Base-by-base conservation (phyloP, 2,329 filamentous ascomycete species). In the Colletotrichum spaethianum region DNA sequence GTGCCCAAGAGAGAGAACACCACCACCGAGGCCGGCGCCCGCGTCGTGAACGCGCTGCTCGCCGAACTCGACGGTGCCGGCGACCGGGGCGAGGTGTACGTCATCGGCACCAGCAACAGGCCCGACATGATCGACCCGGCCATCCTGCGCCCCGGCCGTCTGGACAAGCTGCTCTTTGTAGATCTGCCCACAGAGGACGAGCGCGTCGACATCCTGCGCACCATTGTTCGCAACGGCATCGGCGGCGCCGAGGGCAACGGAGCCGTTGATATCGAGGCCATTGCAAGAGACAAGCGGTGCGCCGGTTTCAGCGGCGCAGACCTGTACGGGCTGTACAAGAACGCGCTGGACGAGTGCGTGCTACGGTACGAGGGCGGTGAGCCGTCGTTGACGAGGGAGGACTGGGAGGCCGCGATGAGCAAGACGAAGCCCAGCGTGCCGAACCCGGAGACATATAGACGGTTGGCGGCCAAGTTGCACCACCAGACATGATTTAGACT, bases 81-180 rank as follows among this genome's bases (percentile, higher is more conserved):
- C 74, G 92, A 90, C 75, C 90, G 96, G 46, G 89, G 91, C 57
- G 96, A 96, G 20, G 95, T 99, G 74, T 98, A 96, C 81, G 93
- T 99, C 20, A 94, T 99, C 70, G 96, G 94, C 31, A 96, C 96
- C 0, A 98, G 96, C 2, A 99, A 99, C 81, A 87, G 96, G 0
- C 96, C 96, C 0, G 96, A 98, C 79, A 97, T 98, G 84, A 98
- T 99, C 76, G 96, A 99, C 80, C 92, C 94, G 1, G 96, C 96
- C 1, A 97, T 99, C 91, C 88, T 98, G 14, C 92, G 96, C 1
- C 96, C 96, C 0, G 96, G 96, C 0, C 92, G 96, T 33, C 87
- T 99, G 1, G 96, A 95, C 75, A 96, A 93, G 0, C 90, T 93
- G n/a, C 88, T 98, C 33, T 98, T 96, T 76, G 93, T 99, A 48